A percentile compares a stretch with the other conserved stretches of the same genome.
These are phyloP conservation scores for Fusarium sulawesiense DNA, from an alignment of 2,329 filamentous ascomycete species.

Conservation along the genomic window DNA sequence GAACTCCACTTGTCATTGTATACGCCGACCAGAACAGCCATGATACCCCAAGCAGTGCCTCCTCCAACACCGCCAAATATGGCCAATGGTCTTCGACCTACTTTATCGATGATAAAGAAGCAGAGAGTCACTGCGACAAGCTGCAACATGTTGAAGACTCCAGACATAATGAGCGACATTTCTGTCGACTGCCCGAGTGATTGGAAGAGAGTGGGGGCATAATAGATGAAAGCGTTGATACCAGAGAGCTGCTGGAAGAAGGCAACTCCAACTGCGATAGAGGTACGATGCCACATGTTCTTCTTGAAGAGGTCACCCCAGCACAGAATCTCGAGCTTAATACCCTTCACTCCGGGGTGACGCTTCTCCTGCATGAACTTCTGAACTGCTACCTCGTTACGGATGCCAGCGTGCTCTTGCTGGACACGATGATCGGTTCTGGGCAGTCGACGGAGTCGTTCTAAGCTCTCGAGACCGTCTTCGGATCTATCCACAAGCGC, in stretches of 20 bases:
- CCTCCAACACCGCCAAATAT: slow-evolving; percentile 33
- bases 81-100: slow-evolving; percentile 46
- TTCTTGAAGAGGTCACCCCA: slow-evolving; percentile 21
- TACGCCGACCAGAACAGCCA: slow-evolving; percentile 32
- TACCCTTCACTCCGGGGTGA: slow-evolving; percentile 1
- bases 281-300: slow-evolving; percentile 7
- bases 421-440: slow-evolving; percentile 55
- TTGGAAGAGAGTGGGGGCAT: slow-evolving; percentile 45
- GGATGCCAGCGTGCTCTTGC: background rate
- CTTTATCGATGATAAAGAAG: slow-evolving; percentile 48
- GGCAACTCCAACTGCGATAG: slow-evolving; percentile 32
- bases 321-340: slow-evolving; percentile 11
- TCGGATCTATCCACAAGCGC: slow-evolving; percentile 54
- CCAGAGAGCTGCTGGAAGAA: slow-evolving; percentile 45
- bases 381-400: background rate
- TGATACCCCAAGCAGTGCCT: slow-evolving; percentile 16
- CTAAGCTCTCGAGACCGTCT: slow-evolving; percentile 53
- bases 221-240: slow-evolving; percentile 40
- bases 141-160: slow-evolving; percentile 52
- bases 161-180: slow-evolving; percentile 49
- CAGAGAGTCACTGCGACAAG: slow-evolving; percentile 45
- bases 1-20: slow-evolving; percentile 29
- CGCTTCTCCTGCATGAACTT: slow-evolving; percentile 1
- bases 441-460: slow-evolving; percentile 56
- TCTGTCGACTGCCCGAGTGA: slow-evolving; percentile 45